phyloP scores from a whole-genome alignment of 306 rosid species.

The Lathyrus oleraceus region DNA sequence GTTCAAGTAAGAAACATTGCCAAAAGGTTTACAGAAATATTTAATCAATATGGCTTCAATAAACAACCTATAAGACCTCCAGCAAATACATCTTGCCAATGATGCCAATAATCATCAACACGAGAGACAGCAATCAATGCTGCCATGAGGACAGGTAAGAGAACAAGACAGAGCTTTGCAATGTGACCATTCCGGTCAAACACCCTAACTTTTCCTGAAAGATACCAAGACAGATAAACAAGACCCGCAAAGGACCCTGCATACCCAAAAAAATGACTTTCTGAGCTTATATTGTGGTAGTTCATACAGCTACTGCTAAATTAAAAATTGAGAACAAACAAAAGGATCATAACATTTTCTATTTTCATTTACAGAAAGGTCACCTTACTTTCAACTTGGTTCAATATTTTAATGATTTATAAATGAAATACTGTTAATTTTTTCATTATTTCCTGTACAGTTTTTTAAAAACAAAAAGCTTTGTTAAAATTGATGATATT shows the following conservation, averaged over 20 bases:
- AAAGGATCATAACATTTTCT: neutral
- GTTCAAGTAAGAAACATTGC: conserved; percentile 38
- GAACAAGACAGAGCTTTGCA: conserved; percentile 75
- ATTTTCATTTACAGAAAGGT: neutral
- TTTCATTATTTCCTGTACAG: neutral
- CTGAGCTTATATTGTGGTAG: conserved; percentile 25
- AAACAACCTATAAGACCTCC: conserved; percentile 81
- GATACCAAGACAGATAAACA: conserved; percentile 73
- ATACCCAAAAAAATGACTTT: conserved; percentile 29
- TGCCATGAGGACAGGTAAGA: conserved; percentile 73
- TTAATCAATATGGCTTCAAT: conserved; percentile 24
- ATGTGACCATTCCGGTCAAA: conserved; percentile 85
- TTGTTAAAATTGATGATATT: neutral
- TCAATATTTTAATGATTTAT: conserved; percentile 13
- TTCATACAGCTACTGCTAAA: conserved; percentile 26
- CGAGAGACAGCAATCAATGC: conserved; percentile 81
- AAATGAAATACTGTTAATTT: neutral
- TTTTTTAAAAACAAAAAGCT: neutral
- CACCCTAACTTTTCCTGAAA: conserved; percentile 73
- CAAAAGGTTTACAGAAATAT: neutral
- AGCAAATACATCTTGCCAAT: conserved; percentile 90
- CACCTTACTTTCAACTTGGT: neutral
- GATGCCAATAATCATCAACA: conserved; percentile 98
- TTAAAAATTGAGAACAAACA: conserved; percentile 29
- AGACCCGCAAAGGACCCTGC: conserved; percentile 98